These are phyloP conservation scores for Paraphoma sp. DNA, from an alignment of 2,329 filamentous ascomycete species.

Conservation along the genomic window DNA sequence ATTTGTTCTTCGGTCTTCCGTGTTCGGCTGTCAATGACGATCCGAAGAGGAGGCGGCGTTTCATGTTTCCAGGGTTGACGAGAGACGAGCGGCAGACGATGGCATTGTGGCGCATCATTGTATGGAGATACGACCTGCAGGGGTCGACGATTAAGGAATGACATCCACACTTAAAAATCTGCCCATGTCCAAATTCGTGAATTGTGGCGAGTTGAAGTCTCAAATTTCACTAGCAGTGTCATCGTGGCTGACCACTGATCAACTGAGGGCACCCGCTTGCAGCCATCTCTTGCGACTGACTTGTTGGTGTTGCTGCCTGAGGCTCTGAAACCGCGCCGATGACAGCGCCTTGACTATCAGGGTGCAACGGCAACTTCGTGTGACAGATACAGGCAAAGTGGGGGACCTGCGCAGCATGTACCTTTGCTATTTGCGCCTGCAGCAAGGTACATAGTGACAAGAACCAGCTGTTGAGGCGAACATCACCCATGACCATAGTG, in stretches of 20 bases:
- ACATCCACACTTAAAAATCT: conserved; percentile 16
- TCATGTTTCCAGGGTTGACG: conserved; percentile 27
- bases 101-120: conserved; percentile 30
- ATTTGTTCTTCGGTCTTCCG: conserved; percentile 17
- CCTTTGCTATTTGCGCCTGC: neutral
- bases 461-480: conserved; percentile 7
- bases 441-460: conserved; percentile 1
- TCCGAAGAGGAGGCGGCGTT: conserved; percentile 29
- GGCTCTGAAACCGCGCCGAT: conserved; percentile 1
- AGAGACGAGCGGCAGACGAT: conserved; percentile 22
- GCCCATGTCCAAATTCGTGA: conserved; percentile 9
- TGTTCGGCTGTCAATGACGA: conserved; percentile 17
- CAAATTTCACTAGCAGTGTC: neutral
- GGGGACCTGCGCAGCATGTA: neutral
- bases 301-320: neutral
- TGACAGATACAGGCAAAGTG: conserved; percentile 4
- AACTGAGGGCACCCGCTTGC: neutral
- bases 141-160: conserved; percentile 29
- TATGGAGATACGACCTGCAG: conserved; percentile 28
- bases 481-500: conserved; percentile 13
- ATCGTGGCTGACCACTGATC: conserved; percentile 2
- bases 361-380: neutral
- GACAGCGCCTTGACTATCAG: neutral
- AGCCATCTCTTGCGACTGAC: neutral
- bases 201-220: conserved; percentile 12